These are phyloP conservation scores for Dothistroma septosporum DNA, from an alignment of 2,329 filamentous ascomycete species.

Conservation along the genomic window DNA sequence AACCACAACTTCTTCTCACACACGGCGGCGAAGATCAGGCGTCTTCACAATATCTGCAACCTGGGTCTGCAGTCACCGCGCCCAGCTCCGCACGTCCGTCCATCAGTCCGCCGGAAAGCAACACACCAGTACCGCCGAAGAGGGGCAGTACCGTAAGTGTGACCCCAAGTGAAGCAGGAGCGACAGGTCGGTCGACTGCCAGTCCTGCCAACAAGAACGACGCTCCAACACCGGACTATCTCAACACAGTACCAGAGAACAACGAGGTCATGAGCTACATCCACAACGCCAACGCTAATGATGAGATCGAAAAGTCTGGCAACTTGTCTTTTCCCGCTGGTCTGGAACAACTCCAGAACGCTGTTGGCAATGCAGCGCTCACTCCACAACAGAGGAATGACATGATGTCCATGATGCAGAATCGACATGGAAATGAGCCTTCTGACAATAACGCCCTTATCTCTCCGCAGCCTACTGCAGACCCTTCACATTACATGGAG, in stretches of 20 bases:
- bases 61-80: constrained; percentile 23
- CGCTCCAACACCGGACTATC: constrained; percentile 35
- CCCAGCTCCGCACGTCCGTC: constrained; percentile 28
- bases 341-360: constrained; percentile 46
- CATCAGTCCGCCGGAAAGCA: constrained; percentile 24
- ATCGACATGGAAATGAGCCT: constrained; percentile 41
- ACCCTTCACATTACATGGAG: constrained; percentile 51
- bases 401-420: constrained; percentile 45
- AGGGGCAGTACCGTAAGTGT: constrained; percentile 17
- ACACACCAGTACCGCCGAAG: constrained; percentile 12
- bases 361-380: constrained; percentile 44
- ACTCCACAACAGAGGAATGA: constrained; percentile 47
- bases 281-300: constrained; percentile 41
- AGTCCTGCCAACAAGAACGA: constrained; percentile 41
- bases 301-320: constrained; percentile 30
- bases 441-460: constrained; percentile 54
- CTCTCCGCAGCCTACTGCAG: constrained; percentile 50
- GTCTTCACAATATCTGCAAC: constrained; percentile 27
- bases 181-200: constrained; percentile 13
- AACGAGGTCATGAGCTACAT: constrained; percentile 52
- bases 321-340: constrained; percentile 37
- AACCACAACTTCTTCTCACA: constrained; percentile 30
- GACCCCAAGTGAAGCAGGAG: constrained; percentile 15
- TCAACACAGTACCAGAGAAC: constrained; percentile 38
- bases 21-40: constrained; percentile 34